phyloP scores from a whole-genome alignment of 306 rosid genomes.

The Sphenostylis stenocarpa region DNA sequence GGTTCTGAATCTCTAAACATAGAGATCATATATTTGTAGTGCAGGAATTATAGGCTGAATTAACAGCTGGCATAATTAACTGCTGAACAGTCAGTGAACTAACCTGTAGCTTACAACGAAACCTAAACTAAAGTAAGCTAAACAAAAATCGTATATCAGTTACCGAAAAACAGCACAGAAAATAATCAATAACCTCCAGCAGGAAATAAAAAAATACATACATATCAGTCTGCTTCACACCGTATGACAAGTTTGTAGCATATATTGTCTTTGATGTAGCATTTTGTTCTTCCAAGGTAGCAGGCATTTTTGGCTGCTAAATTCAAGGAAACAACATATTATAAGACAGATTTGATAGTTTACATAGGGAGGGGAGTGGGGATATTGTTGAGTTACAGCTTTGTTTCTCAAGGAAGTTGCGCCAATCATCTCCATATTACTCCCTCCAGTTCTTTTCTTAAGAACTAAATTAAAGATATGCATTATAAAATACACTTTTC shows the following conservation, averaged over 20 bases:
- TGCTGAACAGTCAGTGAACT: too few relatives aligned
- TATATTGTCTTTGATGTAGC: conserved; percentile 51
- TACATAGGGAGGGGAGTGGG: not conserved
- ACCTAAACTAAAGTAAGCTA: too few relatives aligned
- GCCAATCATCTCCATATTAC: conserved; percentile 48
- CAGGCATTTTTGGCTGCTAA: conserved; percentile 55
- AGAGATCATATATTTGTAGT: too few relatives aligned
- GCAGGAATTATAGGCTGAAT: too few relatives aligned
- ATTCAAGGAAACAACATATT: not conserved
- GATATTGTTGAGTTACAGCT: conserved; percentile 35
- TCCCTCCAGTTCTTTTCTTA: not conserved
- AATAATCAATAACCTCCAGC: not conserved
- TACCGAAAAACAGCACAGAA: not conserved
- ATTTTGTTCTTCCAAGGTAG: conserved; percentile 34
- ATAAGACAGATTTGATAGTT: not conserved
- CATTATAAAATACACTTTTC: not conserved
- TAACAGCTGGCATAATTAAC: too few relatives aligned
- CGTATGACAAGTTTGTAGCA: conserved; percentile 61
- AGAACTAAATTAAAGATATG: not conserved
- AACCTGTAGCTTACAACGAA: too few relatives aligned
- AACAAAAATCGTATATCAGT: too few relatives aligned
- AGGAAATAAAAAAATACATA: conserved; percentile 45
- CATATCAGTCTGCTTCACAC: conserved; percentile 56
- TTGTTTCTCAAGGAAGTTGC: conserved; percentile 42
- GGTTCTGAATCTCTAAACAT: too few relatives aligned